Base-by-base conservation (phyloP, 495 filamentous ascomycete species). In the Aspergillus sclerotiicarbonarius region DNA sequence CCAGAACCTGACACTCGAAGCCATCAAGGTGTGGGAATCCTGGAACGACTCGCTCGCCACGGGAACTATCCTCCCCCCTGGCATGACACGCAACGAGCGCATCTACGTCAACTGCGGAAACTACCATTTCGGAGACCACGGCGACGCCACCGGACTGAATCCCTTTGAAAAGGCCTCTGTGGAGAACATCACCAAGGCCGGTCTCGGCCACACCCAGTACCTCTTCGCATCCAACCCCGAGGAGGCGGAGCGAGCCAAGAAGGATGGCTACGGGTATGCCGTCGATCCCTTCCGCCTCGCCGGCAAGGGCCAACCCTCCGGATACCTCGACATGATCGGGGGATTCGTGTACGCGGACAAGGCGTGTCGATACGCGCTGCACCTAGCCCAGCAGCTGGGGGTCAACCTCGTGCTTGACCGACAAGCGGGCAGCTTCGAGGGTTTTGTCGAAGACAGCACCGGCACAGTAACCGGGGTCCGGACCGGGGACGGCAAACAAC, bases 301-400 rank as follows among this genome's bases (percentile, higher is more conserved):
- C 16, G 54, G 55, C 9, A 46, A 65, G 49, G 8, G 33, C 3
- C 33, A 13, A 7, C 9, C 9, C 25, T 10, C 47, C 1, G 76
- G 70, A 0, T 65, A 75, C 0, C 62, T 79, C 0, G 76, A 79
- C 45, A 70, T 65, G 2, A 67, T 62, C 1, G 77, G 71, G 3
- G 78, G 78, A 0, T 65, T 76, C 19, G 68, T 67, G 0, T 62
- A 67, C 25, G 77, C 78, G 1, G 72, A 74, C 52, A 79, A 76
- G 50, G 71, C 70, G 6, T 81, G 78, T 54, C 60, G 67, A 0
- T 75, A 69, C 57, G 72, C 74, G 3, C 65, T 76, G 15, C 61
- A 80, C 57, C 63, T 69, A 16, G 75, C 73, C 1, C 57, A 54
- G 19, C 53, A 56, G 44, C 56, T 66, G 0, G 74, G 77, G 0